A percentile compares a stretch with the other conserved stretches of the same genome.
Evolutionary conservation across 73 alveolate species (phyloP).

Genomic region (Paramecium caudatum): DNA sequence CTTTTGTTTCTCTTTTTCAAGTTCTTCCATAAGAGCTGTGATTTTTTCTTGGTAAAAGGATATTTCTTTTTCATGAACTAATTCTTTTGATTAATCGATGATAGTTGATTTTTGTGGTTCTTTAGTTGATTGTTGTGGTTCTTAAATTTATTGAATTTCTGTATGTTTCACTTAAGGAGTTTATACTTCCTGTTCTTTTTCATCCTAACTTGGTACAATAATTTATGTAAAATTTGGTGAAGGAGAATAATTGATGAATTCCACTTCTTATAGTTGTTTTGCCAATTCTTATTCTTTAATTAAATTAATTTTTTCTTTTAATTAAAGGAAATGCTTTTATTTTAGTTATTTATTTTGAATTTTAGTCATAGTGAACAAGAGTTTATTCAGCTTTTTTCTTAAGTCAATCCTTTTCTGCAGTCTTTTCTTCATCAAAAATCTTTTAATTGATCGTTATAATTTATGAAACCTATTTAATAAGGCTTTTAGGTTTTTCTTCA

Average conservation of each 20-base stretch:
- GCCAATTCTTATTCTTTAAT: not conserved
- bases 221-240: not conserved
- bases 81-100: not conserved
- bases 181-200: too few species aligned
- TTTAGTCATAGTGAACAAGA: not conserved
- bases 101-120: not conserved
- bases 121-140: too few species aligned
- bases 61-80: not conserved
- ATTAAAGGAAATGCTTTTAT: not conserved
- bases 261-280: not conserved
- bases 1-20: not conserved
- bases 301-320: not conserved
- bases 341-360: not conserved
- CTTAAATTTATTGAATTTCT: not conserved
- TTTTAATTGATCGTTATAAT: not conserved
- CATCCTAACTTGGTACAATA: not conserved
- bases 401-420: not conserved
- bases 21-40: not conserved
- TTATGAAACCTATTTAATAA: not conserved
- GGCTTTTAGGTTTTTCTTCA: not conserved
- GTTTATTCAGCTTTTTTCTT: not conserved
- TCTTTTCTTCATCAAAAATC: not conserved
- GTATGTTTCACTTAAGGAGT: not conserved
- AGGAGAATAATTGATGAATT: not conserved
- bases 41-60: not conserved